Conservation (phyloP, 371 early-diverging fungal species). For the Quaeritorhiza haematococci region DNA sequence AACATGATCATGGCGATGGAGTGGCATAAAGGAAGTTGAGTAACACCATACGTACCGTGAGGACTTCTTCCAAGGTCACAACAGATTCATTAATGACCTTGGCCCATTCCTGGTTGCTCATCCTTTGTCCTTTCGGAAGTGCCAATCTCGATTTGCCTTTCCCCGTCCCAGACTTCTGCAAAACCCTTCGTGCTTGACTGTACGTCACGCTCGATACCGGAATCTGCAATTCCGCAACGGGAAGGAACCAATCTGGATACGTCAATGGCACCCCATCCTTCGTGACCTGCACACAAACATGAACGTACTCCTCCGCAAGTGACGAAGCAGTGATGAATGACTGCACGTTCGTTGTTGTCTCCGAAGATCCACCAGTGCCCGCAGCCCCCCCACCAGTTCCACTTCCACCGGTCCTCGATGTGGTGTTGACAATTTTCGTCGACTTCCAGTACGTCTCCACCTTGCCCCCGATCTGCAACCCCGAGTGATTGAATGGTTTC, state of each 20-base stretch:
- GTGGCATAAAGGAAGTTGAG: not conserved
- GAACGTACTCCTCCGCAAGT: slow-evolving; percentile 57
- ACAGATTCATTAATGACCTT: slow-evolving; percentile 42
- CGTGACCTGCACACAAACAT: slow-evolving; percentile 86
- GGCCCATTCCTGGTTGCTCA: too few relatives aligned
- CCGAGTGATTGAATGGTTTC: slow-evolving; percentile 79
- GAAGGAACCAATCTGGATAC: slow-evolving; percentile 62
- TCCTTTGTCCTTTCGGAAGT: too few relatives aligned
- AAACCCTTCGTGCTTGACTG: slow-evolving; percentile 6
- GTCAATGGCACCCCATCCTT: slow-evolving; percentile 85
- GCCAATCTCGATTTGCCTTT: too few relatives aligned
- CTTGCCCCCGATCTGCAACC: slow-evolving; percentile 84
- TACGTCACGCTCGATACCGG: slow-evolving; percentile 3
- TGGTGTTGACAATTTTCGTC: slow-evolving; percentile 46
- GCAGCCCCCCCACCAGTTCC: not conserved
- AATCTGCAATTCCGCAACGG: slow-evolving; percentile 42
- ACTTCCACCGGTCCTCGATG: not conserved
- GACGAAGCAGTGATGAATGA: slow-evolving; percentile 69
- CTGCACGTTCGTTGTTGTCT: slow-evolving; percentile 30
- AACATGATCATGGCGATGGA: too few relatives aligned
- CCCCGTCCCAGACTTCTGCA: too few relatives aligned
- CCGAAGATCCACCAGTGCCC: not conserved
- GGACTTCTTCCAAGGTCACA: slow-evolving; percentile 69
- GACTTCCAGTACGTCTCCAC: slow-evolving; percentile 97
- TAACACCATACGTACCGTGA: slow-evolving; percentile 48